Evolutionary conservation across 192 early-diverging fungal species (phyloP), one percentile per base, ranked within the genome.

Genomic region (Backusella parvicylindrica): DNA sequence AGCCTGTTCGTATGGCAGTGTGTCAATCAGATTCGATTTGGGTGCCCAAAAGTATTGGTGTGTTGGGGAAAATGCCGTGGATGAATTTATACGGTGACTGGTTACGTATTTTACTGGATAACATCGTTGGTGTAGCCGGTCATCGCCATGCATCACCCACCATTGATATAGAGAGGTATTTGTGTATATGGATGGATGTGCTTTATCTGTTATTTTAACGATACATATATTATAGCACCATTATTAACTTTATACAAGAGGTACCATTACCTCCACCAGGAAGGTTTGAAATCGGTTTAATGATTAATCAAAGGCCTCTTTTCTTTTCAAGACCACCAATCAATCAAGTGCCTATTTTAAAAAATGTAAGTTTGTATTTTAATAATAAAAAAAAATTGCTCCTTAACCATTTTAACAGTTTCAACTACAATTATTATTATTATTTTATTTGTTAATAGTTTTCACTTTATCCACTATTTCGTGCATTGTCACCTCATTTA

Each of bases 181-280:
- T 38, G 37, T 38, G 4, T 38, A 3, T 38, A 11, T 38, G 4
- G 6, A 3, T 38, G 37, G 6, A 38, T 38, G 6, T 38, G 11
- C 37, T 38, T 38, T 38, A 38, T n/a, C n/a, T n/a, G n/a, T n/a
- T n/a, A n/a, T n/a, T n/a, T n/a, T n/a, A n/a, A n/a, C n/a, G n/a
- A n/a, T n/a, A n/a, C n/a, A n/a, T n/a, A 7, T 2, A 2, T 21
- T 11, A 53, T 26, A 60, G 53, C 13, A 60, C 53, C 53, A 60
- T 60, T 26, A 60, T 60, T 11, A 93, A 95, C 71, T 70, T 95
- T 35, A 83, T 95, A 9, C 81, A 89, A 65, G 91, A 95, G 69
- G 81, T 95, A 8, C 89, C 87, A 33, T 56, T 94, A 23, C 94
- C 94, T 21, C 93, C 94, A 18, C 91, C 91, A 36, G 94, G 94